Percentiles rank a stretch among this genome's conserved stretches.
Evolutionary conservation across 257 asterid genomes (phyloP).

Genomic region (Fraxinus quadrangulata): DNA sequence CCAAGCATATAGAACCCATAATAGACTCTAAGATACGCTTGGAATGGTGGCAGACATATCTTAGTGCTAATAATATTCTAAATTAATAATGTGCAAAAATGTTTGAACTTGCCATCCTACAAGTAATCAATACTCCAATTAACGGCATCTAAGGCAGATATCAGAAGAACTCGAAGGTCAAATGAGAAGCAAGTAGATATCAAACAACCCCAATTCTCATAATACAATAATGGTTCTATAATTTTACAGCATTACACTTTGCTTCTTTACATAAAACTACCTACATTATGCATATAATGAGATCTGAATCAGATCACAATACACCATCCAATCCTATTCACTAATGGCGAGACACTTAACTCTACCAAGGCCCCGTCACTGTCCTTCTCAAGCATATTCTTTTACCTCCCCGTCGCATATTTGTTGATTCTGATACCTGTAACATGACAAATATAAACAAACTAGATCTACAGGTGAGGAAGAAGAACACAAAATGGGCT

Average conservation of each 20-base stretch:
- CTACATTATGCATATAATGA: constrained; percentile 4
- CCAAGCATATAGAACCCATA: neutral
- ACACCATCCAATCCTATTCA: constrained; percentile 24
- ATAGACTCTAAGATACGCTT: no score
- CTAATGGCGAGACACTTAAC: constrained; percentile 13
- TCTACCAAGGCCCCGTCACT: constrained; percentile 83
- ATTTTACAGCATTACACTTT: constrained; percentile 30
- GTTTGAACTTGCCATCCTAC: no score
- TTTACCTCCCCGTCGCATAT: constrained; percentile 55
- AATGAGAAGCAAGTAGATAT: constrained; percentile 26
- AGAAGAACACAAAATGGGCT: neutral
- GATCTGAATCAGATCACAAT: constrained; percentile 30
- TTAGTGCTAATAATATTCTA: neutral
- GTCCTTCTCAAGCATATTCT: constrained; percentile 73
- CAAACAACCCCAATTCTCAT: constrained; percentile 19
- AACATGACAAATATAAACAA: neutral
- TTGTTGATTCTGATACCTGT: constrained; percentile 58
- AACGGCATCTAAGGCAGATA: no score
- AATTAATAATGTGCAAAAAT: neutral
- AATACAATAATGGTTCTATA: constrained; percentile 24
- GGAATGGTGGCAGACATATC: no score
- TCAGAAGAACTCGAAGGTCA: constrained; percentile 10
- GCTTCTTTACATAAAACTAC: constrained; percentile 38
- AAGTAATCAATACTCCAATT: no score
- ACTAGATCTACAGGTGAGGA: neutral